phyloP scores from a whole-genome alignment of 192 early-diverging fungal species.

The Backusella liffmaniae region DNA sequence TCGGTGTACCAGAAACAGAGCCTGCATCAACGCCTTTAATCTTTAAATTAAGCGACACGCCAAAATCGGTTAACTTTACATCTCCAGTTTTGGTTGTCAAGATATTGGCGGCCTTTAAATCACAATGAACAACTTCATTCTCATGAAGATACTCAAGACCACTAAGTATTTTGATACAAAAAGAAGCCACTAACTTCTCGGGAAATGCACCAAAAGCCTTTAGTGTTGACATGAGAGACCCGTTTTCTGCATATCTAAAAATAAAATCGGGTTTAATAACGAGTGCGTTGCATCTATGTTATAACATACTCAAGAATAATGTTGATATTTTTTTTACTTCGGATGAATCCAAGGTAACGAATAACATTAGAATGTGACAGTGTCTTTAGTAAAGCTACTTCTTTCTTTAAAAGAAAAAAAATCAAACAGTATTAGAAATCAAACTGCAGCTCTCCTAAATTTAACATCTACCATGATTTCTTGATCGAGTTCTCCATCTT shows the following conservation, averaged over 20 bases:
- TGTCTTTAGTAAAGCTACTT: conserved; percentile 85
- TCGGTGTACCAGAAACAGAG: conserved; percentile 77
- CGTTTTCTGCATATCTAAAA: conserved; percentile 78
- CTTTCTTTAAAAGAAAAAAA: conserved; percentile 39
- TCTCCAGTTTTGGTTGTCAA: conserved; percentile 94
- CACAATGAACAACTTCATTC: conserved; percentile 90
- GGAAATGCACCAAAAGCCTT: conserved; percentile 90
- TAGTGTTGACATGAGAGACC: conserved; percentile 81
- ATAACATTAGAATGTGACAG: conserved; percentile 83
- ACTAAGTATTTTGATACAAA: conserved; percentile 84
- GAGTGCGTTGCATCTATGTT: background rate
- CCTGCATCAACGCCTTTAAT: conserved; percentile 63
- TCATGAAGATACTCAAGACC: conserved; percentile 90
- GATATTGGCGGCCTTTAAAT: conserved; percentile 96
- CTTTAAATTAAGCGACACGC: conserved; percentile 88
- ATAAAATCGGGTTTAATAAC: background rate
- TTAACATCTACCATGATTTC: conserved; percentile 61
- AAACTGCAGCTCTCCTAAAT: background rate
- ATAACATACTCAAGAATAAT: conserved; percentile 71
- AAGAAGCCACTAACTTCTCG: conserved; percentile 84
- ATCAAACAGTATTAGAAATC: conserved; percentile 13
- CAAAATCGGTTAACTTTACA: conserved; percentile 96
- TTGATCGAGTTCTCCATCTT: conserved; percentile 62
- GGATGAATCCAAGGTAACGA: conserved; percentile 80
- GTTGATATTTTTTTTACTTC: conserved; percentile 67